Conservation (phyloP, 1,284 basidiomycete species). For the Tilletia walkeri region DNA sequence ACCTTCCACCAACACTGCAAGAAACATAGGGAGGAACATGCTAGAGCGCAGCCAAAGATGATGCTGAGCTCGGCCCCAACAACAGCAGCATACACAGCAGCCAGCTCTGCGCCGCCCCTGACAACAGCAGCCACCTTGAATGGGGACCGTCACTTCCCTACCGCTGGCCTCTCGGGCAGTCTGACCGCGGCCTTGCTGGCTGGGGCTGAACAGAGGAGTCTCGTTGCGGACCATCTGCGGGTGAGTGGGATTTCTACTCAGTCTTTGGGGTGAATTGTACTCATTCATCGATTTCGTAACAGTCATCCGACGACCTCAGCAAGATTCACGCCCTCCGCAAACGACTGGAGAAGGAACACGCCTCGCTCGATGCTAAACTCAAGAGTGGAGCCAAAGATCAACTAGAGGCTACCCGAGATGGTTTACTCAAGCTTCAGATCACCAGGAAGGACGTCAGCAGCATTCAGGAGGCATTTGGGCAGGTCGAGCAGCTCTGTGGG, state of each 20-base stretch:
- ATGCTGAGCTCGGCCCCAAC: slow-evolving; percentile 1
- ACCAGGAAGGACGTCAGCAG: slow-evolving; percentile 79
- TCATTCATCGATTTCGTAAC: neutral
- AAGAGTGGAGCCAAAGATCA: slow-evolving; percentile 92
- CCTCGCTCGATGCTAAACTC: slow-evolving; percentile 87
- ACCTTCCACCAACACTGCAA: neutral
- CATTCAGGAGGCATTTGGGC: slow-evolving; percentile 88
- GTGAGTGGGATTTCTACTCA: neutral
- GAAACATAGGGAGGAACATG: neutral
- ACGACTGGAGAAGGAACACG: slow-evolving; percentile 93
- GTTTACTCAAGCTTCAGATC: slow-evolving; percentile 77
- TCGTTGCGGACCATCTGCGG: slow-evolving; percentile 14
- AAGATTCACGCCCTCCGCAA: slow-evolving; percentile 86
- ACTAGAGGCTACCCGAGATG: slow-evolving; percentile 84
- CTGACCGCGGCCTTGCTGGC: slow-evolving; percentile 8
- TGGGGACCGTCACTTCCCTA: neutral
- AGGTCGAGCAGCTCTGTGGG: slow-evolving; percentile 69
- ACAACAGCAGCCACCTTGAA: neutral
- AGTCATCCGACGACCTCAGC: slow-evolving; percentile 81
- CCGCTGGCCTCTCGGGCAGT: neutral
- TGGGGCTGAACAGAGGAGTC: slow-evolving; percentile 2
- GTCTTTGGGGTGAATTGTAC: neutral
- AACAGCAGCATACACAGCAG: neutral
- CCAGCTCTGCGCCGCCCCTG: neutral
- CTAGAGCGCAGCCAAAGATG: neutral